Conservation (phyloP, 345 rosid genomes). For the Bruguiera sexangula region DNA sequence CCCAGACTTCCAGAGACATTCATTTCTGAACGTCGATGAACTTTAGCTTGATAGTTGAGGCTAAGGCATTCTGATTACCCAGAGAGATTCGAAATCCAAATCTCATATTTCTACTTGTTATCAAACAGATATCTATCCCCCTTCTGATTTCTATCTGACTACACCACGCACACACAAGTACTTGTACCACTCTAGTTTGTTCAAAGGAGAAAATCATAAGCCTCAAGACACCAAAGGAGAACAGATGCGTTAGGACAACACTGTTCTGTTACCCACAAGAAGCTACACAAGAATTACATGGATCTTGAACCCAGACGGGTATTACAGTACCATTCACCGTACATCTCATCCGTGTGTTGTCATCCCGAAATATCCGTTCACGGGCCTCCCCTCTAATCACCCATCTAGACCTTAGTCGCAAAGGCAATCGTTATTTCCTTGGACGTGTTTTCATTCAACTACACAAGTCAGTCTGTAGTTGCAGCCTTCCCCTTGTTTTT, state of each 20-base stretch:
- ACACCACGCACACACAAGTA: too few species aligned
- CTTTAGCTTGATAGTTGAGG: too few species aligned
- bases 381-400: slow-evolving; percentile 1
- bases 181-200: not conserved
- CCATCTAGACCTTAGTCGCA: not conserved
- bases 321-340: not conserved
- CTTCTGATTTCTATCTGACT: too few species aligned
- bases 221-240: not conserved
- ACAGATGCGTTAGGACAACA: not conserved
- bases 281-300: not conserved
- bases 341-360: not conserved
- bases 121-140: too few species aligned
- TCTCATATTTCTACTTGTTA: too few species aligned
- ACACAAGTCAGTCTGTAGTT: not conserved
- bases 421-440: not conserved
- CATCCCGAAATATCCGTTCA: slow-evolving; percentile 13
- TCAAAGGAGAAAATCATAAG: not conserved
- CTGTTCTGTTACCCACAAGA: slow-evolving; percentile 2
- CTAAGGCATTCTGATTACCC: too few species aligned
- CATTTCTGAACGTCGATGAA: too few species aligned
- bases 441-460: not conserved
- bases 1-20: too few species aligned
- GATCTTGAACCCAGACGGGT: not conserved
- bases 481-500: not conserved
- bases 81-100: too few species aligned